phyloP scores from a whole-genome alignment of 345 rosid species.

The Clarkia xantiana region DNA sequence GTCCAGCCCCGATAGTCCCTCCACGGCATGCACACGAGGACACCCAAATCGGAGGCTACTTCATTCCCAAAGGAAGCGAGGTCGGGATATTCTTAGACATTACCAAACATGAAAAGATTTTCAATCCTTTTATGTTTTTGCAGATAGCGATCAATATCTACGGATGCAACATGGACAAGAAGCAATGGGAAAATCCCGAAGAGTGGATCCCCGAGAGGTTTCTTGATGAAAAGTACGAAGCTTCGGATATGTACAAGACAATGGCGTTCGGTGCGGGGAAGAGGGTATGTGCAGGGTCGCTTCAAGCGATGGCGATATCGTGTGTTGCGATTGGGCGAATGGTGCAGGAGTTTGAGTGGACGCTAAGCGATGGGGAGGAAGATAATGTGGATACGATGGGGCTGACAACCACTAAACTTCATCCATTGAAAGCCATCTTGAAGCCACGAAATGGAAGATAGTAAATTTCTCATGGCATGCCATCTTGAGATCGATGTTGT shows the following conservation, averaged over 20 bases:
- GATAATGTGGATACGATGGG: conserved; percentile 53
- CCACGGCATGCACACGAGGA: conserved; percentile 58
- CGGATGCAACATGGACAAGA: conserved; percentile 86
- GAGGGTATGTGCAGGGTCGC: conserved; percentile 67
- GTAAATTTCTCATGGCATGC: conserved; percentile 1
- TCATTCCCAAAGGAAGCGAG: conserved; percentile 64
- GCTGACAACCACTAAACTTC: conserved; percentile 62
- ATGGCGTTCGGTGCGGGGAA: conserved; percentile 90
- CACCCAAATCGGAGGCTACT: conserved; percentile 58
- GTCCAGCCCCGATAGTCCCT: conserved; percentile 62
- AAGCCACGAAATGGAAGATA: conserved; percentile 24
- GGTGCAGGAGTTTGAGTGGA: conserved; percentile 75
- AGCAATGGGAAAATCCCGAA: conserved; percentile 49
- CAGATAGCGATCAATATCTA: conserved; percentile 80
- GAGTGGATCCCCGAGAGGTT: conserved; percentile 79
- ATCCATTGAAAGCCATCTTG: conserved; percentile 45
- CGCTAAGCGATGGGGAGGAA: conserved; percentile 44
- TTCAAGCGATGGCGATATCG: conserved; percentile 46
- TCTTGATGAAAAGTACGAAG: conserved; percentile 34
- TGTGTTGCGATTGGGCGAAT: conserved; percentile 52
- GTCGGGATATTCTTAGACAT: too few relatives aligned
- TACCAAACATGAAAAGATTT: too few relatives aligned
- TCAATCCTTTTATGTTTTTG: too few relatives aligned
- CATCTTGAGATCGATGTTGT: neutral
- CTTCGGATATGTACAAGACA: conserved; percentile 50